Evolutionary conservation across 2,329 filamentous ascomycete species (phyloP).

Genomic region (Parasarocladium wereldwijsianum): DNA sequence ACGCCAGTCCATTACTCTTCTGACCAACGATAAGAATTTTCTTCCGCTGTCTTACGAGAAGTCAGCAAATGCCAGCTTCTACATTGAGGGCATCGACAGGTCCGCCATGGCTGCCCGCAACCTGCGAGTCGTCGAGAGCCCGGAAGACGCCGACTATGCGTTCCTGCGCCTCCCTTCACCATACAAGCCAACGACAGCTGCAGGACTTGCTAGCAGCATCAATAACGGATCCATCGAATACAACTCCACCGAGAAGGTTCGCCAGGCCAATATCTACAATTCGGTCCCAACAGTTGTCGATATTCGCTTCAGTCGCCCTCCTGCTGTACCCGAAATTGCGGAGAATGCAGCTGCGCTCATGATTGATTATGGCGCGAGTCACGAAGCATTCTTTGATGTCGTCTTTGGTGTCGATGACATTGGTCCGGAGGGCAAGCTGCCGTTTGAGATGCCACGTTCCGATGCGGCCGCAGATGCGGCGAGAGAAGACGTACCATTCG

Average conservation of each 20-base stretch:
- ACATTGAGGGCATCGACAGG: constrained; percentile 9
- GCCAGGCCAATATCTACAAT: constrained; percentile 17
- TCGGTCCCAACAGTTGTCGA: constrained; percentile 25
- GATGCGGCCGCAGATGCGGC: constrained; percentile 23
- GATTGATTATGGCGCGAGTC: constrained; percentile 22
- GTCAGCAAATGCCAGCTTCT: too few relatives aligned
- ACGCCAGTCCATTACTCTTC: constrained; percentile 13
- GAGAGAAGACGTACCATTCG: constrained; percentile 14
- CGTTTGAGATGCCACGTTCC: constrained; percentile 28
- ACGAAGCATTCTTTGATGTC: constrained; percentile 26
- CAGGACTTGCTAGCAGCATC: constrained; percentile 20
- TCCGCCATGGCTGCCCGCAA: constrained; percentile 8
- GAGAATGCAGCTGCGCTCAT: constrained; percentile 21
- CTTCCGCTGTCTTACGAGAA: constrained; percentile 8
- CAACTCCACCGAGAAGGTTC: constrained; percentile 11
- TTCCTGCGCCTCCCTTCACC: constrained; percentile 24
- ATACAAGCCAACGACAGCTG: constrained; percentile 14
- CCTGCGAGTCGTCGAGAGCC: constrained; percentile 16
- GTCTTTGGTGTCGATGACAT: constrained; percentile 18
- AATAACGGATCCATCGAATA: constrained; percentile 24
- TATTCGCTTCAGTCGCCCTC: constrained; percentile 24
- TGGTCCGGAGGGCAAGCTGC: constrained; percentile 9
- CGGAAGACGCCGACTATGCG: constrained; percentile 24
- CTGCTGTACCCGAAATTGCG: constrained; percentile 24
- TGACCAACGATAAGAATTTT: constrained; percentile 10